phyloP scores from a whole-genome alignment of 768 basidiomycete genomes.

The Phlebiopsis flavidoalba region DNA sequence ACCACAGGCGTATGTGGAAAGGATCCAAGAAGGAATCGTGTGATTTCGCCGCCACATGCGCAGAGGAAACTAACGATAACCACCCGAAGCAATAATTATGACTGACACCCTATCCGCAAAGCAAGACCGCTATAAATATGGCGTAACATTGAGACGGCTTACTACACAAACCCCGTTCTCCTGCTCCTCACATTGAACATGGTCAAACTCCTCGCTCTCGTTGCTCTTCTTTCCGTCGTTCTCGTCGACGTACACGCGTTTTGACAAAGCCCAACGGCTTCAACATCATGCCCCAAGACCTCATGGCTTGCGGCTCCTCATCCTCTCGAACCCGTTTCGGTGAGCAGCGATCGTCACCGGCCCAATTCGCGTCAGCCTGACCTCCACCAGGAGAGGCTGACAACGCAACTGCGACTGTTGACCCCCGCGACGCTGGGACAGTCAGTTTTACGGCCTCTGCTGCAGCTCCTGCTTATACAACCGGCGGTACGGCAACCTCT shows the following conservation, averaged over 20 bases:
- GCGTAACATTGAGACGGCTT: too few relatives aligned
- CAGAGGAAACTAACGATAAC: too few relatives aligned
- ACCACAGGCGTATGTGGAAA: too few relatives aligned
- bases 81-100: too few relatives aligned
- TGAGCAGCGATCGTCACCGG: neutral
- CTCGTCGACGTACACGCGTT: neutral
- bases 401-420: neutral
- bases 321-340: neutral
- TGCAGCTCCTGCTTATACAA: neutral
- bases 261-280: neutral
- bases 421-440: neutral
- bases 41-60: too few relatives aligned
- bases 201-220: neutral
- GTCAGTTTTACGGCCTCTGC: neutral
- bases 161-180: too few relatives aligned
- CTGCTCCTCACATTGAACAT: neutral
- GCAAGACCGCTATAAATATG: too few relatives aligned
- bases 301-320: neutral
- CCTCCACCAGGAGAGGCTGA: neutral
- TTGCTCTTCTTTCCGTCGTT: neutral
- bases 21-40: too few relatives aligned
- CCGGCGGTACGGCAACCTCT: too few relatives aligned
- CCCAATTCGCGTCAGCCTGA: neutral
- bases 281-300: neutral
- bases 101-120: too few relatives aligned